Evolutionary conservation across 371 early-diverging fungal genomes (phyloP).

Genomic region (Mycotypha africana): DNA sequence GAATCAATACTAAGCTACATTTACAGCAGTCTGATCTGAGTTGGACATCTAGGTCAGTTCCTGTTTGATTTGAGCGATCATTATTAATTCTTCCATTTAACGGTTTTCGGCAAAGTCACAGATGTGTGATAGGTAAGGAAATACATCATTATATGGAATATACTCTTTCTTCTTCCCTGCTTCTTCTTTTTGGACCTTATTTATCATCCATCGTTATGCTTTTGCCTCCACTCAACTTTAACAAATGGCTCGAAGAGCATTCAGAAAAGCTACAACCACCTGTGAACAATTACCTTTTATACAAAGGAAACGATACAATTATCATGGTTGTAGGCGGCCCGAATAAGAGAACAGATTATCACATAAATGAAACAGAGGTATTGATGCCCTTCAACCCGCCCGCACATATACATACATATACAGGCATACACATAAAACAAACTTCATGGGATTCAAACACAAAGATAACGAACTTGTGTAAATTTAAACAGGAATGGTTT

Average conservation of each 20-base stretch:
- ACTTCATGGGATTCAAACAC: not conserved
- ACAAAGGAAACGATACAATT: slow-evolving; percentile 75
- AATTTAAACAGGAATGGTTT: slow-evolving; percentile 81
- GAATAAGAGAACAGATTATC: slow-evolving; percentile 88
- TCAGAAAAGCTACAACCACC: slow-evolving; percentile 84
- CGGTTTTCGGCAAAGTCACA: no score
- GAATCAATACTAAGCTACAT: no score
- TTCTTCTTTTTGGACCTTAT: no score
- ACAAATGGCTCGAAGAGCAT: slow-evolving; percentile 83
- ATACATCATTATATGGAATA: no score
- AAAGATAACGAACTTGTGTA: not conserved
- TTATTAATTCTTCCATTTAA: no score
- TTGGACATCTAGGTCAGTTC: no score
- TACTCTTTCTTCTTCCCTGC: no score
- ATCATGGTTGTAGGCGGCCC: slow-evolving; percentile 89
- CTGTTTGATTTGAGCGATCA: no score
- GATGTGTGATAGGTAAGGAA: no score
- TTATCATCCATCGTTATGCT: no score
- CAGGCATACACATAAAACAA: no score
- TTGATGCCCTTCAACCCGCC: not conserved
- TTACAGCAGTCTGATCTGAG: no score
- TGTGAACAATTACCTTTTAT: slow-evolving; percentile 89
- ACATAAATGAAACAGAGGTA: slow-evolving; percentile 93
- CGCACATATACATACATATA: not conserved
- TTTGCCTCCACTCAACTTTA: slow-evolving; percentile 80